phyloP scores from a whole-genome alignment of 345 rosid genomes.

The Pistacia atlantica region DNA sequence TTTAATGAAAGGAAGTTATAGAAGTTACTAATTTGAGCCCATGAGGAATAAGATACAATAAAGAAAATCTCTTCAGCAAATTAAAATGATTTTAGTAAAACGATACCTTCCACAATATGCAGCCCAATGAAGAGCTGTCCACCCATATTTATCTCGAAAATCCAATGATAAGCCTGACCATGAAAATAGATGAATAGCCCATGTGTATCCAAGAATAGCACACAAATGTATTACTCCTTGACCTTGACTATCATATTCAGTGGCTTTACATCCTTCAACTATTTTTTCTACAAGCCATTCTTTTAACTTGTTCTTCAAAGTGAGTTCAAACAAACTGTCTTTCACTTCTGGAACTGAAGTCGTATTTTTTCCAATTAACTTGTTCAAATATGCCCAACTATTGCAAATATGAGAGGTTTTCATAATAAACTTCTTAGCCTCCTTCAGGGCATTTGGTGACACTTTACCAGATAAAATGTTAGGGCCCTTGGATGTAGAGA shows the following conservation, averaged over 20 bases:
- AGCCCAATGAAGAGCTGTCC: constrained; percentile 99
- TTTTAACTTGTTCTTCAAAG: constrained; percentile 69
- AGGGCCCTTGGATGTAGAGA: constrained; percentile 66
- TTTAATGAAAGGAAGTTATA: neutral
- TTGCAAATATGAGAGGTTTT: constrained; percentile 52
- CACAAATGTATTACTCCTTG: constrained; percentile 92
- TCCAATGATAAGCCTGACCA: constrained; percentile 78
- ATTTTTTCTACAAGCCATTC: constrained; percentile 94
- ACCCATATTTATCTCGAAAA: constrained; percentile 87
- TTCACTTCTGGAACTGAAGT: constrained; percentile 62
- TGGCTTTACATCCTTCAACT: constrained; percentile 55
- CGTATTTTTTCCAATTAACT: constrained; percentile 53
- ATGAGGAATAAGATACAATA: neutral
- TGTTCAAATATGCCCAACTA: constrained; percentile 73
- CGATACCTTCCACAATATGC: constrained; percentile 78
- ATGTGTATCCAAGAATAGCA: constrained; percentile 81
- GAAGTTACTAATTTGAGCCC: neutral
- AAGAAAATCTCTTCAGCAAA: neutral
- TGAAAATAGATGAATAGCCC: constrained; percentile 78
- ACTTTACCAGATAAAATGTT: constrained; percentile 55
- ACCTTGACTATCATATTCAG: constrained; percentile 71
- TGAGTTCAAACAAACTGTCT: constrained; percentile 62
- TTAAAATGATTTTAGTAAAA: constrained; percentile 7
- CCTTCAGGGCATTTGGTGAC: constrained; percentile 48
- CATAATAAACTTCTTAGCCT: constrained; percentile 60